These are phyloP conservation scores for Pyrenochaeta sp. DNA, from an alignment of 2,329 filamentous ascomycete species.

Conservation along the genomic window DNA sequence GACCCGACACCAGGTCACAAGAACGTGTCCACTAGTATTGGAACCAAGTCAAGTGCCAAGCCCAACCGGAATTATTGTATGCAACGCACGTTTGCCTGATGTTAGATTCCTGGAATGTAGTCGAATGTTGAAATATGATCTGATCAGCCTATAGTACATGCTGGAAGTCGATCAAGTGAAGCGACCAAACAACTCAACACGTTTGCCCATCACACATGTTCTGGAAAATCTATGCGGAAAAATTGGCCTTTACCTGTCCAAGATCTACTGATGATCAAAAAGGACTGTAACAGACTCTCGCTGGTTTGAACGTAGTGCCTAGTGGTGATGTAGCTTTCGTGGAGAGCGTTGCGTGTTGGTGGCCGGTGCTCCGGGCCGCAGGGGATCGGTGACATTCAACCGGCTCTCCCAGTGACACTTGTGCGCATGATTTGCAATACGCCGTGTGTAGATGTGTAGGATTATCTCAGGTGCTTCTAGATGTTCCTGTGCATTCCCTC, in stretches of 20 bases:
- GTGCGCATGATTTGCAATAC: conserved; percentile 1
- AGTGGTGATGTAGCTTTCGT: not conserved
- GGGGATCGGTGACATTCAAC: conserved; percentile 29
- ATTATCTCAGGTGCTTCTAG: not conserved
- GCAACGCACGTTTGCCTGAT: not conserved
- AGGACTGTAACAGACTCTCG: not conserved
- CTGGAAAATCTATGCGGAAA: not conserved
- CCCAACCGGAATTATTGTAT: not conserved
- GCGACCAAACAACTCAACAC: too few species aligned
- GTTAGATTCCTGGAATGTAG: not conserved
- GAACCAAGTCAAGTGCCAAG: conserved; percentile 1
- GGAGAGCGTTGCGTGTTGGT: not conserved
- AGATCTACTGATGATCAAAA: not conserved
- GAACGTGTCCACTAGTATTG: conserved; percentile 1
- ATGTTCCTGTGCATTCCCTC: not conserved
- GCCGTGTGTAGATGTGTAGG: not conserved
- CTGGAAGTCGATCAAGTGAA: not conserved
- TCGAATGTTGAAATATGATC: not conserved
- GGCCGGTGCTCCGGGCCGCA: conserved; percentile 28
- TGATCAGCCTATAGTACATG: not conserved
- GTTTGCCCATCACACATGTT: too few species aligned
- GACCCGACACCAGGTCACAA: not conserved
- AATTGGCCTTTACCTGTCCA: not conserved
- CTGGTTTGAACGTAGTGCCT: not conserved
- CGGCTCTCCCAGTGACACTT: conserved; percentile 13